Evolutionary conservation across 192 early-diverging fungal species (phyloP).

Genomic region (Thamnidium elegans): DNA sequence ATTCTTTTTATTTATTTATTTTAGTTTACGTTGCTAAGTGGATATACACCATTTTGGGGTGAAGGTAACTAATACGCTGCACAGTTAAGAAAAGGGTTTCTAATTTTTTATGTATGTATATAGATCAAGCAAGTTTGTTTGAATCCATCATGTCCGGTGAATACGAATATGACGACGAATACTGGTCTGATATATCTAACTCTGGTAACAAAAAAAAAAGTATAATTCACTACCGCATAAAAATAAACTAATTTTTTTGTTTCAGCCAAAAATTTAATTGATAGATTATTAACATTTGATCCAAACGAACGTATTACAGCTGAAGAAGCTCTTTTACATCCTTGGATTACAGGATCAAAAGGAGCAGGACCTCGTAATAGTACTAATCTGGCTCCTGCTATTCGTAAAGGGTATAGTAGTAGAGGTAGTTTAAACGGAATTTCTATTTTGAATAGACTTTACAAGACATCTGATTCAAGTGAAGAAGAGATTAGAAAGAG

Average conservation of each 20-base stretch:
- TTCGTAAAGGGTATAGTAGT: conserved; percentile 67
- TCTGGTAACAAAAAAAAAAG: conserved; percentile 29
- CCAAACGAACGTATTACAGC: conserved; percentile 75
- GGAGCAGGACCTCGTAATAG: conserved; percentile 37
- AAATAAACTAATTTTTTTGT: not conserved
- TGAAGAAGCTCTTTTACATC: conserved; percentile 76
- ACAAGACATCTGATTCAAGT: not conserved
- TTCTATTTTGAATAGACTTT: conserved; percentile 17
- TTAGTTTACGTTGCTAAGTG: conserved; percentile 76
- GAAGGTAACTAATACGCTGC: conserved; percentile 23
- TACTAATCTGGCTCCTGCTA: conserved; percentile 77
- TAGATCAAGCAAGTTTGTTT: conserved; percentile 60
- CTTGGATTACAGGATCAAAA: conserved; percentile 68
- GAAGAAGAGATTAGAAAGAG: conserved; percentile 16
- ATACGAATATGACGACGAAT: conserved; percentile 70
- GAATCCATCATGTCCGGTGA: conserved; percentile 64
- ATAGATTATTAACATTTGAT: conserved; percentile 61
- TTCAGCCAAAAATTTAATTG: conserved; percentile 72
- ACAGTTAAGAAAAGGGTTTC: not conserved
- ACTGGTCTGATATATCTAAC: conserved; percentile 81
- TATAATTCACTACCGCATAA: not conserved
- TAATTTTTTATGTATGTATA: not conserved
- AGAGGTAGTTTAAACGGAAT: conserved; percentile 30
- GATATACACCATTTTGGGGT: conserved; percentile 72
- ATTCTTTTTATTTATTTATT: not conserved